Conservation (phyloP, 2,329 filamentous ascomycete species). For the Penicillium sp. region DNA sequence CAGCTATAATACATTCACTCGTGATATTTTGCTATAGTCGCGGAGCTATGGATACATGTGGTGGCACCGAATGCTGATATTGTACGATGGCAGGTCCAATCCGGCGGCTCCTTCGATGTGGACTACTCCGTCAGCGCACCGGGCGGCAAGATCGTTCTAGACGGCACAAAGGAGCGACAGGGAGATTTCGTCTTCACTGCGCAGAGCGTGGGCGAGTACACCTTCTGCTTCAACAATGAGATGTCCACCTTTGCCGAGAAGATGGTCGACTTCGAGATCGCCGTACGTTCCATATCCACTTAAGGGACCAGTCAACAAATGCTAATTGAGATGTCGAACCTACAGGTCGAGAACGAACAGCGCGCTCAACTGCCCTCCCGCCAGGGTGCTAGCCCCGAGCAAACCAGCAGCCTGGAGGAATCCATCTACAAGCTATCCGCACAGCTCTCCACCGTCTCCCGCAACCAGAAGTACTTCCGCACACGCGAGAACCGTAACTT, state of each 20-base stretch:
- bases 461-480: slow-evolving; percentile 99
- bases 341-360: slow-evolving; percentile 83
- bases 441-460: slow-evolving; percentile 87
- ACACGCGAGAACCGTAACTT: slow-evolving; percentile 99
- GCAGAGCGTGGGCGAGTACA: slow-evolving; percentile 81
- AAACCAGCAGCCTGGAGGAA: slow-evolving; percentile 85
- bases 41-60: not conserved
- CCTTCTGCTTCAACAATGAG: slow-evolving; percentile 97
- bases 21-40: not conserved
- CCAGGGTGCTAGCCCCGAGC: slow-evolving; percentile 82
- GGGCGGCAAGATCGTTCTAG: slow-evolving; percentile 73
- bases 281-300: slow-evolving; percentile 56
- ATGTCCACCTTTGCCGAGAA: slow-evolving; percentile 99
- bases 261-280: slow-evolving; percentile 95
- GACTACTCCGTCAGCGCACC: slow-evolving; percentile 88
- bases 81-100: slow-evolving; percentile 72
- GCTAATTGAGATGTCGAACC: not conserved
- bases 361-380: slow-evolving; percentile 81
- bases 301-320: not conserved
- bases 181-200: slow-evolving; percentile 98
- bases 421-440: slow-evolving; percentile 92
- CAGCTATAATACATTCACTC: not conserved
- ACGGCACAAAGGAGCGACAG: slow-evolving; percentile 87
- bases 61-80: slow-evolving; percentile 4
- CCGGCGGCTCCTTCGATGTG: slow-evolving; percentile 94